Evolutionary conservation across 2,329 filamentous ascomycete genomes (phyloP).

Genomic region (Chrysoporthe deuterocubensis): DNA sequence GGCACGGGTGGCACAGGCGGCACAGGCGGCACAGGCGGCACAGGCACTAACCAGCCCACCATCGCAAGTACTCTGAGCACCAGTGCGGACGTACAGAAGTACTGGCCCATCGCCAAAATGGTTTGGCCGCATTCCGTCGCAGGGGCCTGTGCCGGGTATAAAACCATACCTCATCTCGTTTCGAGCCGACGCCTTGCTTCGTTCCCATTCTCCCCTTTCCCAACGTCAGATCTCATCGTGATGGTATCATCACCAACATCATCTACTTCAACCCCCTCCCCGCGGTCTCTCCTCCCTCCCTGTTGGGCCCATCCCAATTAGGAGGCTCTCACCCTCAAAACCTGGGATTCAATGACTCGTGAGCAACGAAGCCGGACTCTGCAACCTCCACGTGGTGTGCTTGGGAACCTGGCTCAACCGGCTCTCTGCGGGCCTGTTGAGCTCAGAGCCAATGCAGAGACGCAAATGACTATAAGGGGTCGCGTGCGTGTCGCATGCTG

Average conservation of each 20-base stretch:
- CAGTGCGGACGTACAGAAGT: too few relatives aligned
- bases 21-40: conserved; percentile 5
- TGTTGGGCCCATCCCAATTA: too few relatives aligned
- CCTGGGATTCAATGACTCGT: not conserved
- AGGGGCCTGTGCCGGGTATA: not conserved
- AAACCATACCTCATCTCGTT: conserved; percentile 11
- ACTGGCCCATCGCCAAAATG: not conserved
- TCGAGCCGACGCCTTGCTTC: not conserved
- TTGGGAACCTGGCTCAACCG: conserved; percentile 22
- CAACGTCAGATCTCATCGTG: not conserved
- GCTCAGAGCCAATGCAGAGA: conserved; percentile 25
- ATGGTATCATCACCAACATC: not conserved
- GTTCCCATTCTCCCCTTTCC: not conserved
- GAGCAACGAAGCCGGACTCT: conserved; percentile 26
- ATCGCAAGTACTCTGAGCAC: not conserved
- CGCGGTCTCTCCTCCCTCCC: too few relatives aligned
- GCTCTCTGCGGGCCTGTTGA: not conserved
- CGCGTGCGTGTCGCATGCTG: conserved; percentile 9
- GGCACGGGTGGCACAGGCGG: not conserved
- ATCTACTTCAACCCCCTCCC: not conserved
- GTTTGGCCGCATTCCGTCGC: conserved; percentile 2
- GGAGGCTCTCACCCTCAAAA: too few relatives aligned
- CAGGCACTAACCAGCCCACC: not conserved
- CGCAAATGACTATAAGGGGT: conserved; percentile 4
- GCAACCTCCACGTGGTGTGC: conserved; percentile 27